Conservation (phyloP, 768 basidiomycete genomes). For the Mycena galopus region DNA sequence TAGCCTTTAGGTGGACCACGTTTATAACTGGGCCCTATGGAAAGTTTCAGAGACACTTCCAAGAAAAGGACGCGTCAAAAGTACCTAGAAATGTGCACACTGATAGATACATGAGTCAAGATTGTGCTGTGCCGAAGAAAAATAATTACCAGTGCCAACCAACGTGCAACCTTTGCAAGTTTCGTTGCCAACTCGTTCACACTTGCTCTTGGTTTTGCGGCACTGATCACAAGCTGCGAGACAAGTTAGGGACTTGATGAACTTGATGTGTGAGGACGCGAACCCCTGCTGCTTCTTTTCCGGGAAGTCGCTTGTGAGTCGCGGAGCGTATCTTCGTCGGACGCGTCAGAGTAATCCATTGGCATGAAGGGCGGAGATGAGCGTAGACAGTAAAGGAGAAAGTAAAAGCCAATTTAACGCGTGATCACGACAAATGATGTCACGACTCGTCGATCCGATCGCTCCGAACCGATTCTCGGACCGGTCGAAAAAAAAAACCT, state of each 20-base stretch:
- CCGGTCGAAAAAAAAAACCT: too few species aligned
- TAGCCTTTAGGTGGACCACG: constrained; percentile 92
- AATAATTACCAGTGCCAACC: constrained; percentile 63
- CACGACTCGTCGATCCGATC: constrained; percentile 3
- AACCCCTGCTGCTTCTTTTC: constrained; percentile 77
- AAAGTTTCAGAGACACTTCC: constrained; percentile 1
- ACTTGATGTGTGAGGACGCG: constrained; percentile 18
- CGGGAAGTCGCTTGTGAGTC: constrained; percentile 59
- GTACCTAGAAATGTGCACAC: constrained; percentile 77
- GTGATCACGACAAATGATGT: constrained; percentile 1
- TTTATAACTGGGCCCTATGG: constrained; percentile 80
- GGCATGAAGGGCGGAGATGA: constrained; percentile 37
- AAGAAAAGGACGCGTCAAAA: neutral
- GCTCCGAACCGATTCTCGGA: neutral
- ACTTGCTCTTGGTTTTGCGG: constrained; percentile 90
- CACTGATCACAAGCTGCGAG: constrained; percentile 88
- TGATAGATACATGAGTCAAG: constrained; percentile 45
- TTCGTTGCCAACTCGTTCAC: constrained; percentile 69
- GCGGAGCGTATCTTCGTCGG: constrained; percentile 65
- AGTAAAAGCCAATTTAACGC: constrained; percentile 29
- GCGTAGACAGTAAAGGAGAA: too few species aligned
- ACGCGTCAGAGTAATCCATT: constrained; percentile 73
- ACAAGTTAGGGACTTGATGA: constrained; percentile 26
- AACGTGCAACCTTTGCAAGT: constrained; percentile 75
- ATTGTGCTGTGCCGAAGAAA: constrained; percentile 1